Conservation (phyloP, 2,329 filamentous ascomycete species). For the Colletotrichum liaoningense region DNA sequence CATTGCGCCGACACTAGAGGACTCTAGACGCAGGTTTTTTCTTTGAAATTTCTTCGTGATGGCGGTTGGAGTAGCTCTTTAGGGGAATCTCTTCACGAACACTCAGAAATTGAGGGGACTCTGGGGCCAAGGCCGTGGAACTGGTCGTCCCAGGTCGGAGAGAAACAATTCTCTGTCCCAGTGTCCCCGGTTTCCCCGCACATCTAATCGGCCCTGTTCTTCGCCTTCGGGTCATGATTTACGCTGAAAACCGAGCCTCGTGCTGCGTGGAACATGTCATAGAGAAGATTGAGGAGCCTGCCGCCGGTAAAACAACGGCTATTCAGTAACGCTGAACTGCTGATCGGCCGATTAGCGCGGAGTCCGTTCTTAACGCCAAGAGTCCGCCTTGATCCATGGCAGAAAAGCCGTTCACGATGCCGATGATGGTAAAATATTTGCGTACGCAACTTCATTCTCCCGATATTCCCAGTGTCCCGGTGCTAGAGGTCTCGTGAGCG, state of each 20-base stretch:
- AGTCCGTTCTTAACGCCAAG: background rate
- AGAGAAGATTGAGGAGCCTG: background rate
- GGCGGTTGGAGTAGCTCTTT: slow-evolving; percentile 24
- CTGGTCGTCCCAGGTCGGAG: slow-evolving; percentile 24
- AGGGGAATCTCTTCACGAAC: background rate
- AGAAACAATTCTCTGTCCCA: slow-evolving; percentile 9
- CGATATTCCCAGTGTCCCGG: background rate
- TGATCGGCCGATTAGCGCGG: slow-evolving; percentile 8
- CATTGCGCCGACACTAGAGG: slow-evolving; percentile 28
- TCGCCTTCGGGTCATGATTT: background rate
- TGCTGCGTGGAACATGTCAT: background rate
- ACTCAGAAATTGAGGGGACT: background rate
- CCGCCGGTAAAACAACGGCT: slow-evolving; percentile 26
- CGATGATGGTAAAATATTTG: background rate
- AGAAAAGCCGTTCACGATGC: background rate
- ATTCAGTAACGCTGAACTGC: background rate
- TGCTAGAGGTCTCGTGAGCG: slow-evolving; percentile 22
- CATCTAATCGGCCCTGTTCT: slow-evolving; percentile 33
- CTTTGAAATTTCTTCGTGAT: slow-evolving; percentile 13
- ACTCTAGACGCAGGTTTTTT: slow-evolving; percentile 1
- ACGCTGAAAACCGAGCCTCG: background rate
- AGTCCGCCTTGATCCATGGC: background rate
- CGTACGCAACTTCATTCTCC: no score
- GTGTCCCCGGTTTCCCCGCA: slow-evolving; percentile 26
- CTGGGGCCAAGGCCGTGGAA: slow-evolving; percentile 8